Conservation (phyloP, 1,139 yeast genomes). For the Candida neerlandica region DNA sequence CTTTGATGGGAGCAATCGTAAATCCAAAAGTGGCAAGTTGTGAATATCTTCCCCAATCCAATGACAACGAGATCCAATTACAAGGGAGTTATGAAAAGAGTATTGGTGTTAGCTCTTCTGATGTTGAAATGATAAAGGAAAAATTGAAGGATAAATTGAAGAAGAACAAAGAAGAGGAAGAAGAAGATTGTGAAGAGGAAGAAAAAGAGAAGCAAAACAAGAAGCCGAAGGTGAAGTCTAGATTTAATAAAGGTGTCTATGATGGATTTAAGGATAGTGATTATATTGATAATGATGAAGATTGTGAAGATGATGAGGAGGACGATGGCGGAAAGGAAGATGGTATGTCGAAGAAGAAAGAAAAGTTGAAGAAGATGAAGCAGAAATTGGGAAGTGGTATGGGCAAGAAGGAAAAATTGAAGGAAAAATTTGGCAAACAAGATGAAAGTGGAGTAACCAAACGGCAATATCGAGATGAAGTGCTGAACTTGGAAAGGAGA, state of each 20-base stretch:
- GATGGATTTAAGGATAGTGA: constrained; percentile 5
- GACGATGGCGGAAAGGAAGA: not conserved
- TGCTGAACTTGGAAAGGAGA: constrained; percentile 8
- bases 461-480: not conserved
- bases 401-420: constrained; percentile 3
- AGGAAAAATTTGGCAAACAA: constrained; percentile 3
- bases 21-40: not conserved
- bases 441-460: constrained; percentile 1
- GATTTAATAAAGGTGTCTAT: constrained; percentile 2
- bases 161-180: not conserved
- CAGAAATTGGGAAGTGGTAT: too few relatives aligned
- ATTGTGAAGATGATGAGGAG: constrained; percentile 3
- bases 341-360: not conserved
- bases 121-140: not conserved
- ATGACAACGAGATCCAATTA: not conserved
- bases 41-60: not conserved
- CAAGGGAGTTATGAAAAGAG: not conserved
- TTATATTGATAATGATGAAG: constrained; percentile 5
- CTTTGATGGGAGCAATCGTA: constrained; percentile 6
- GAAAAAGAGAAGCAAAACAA: not conserved
- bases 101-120: not conserved
- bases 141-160: not conserved
- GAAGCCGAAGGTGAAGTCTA: constrained; percentile 2
- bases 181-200: not conserved
- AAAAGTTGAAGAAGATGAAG: not conserved